These are phyloP conservation scores for Epichloe scottii DNA, from an alignment of 2,329 filamentous ascomycete species.

Conservation along the genomic window DNA sequence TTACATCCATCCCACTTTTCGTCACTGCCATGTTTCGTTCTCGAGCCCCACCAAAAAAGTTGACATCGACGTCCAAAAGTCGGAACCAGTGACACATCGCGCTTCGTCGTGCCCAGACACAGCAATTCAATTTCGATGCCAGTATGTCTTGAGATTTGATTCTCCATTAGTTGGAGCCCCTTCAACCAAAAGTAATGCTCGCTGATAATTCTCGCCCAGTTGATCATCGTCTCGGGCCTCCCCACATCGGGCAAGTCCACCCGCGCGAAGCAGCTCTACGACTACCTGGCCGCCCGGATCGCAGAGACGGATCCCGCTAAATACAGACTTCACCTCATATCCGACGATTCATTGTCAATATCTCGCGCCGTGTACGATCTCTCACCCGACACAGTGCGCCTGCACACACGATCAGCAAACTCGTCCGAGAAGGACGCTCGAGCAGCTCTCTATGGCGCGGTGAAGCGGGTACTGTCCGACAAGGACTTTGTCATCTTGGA, in stretches of 20 bases:
- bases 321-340: slow-evolving; percentile 61
- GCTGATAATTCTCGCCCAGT: slow-evolving; percentile 26
- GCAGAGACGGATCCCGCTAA: slow-evolving; percentile 22
- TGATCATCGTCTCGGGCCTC: slow-evolving; percentile 55
- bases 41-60: slow-evolving; percentile 1
- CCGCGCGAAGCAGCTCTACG: slow-evolving; percentile 51
- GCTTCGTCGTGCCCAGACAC: not conserved
- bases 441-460: slow-evolving; percentile 61
- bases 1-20: not conserved
- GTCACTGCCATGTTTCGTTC: not conserved
- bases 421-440: slow-evolving; percentile 71
- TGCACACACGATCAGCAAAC: slow-evolving; percentile 56
- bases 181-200: not conserved
- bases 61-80: not conserved
- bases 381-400: slow-evolving; percentile 35
- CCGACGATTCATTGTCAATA: slow-evolving; percentile 59
- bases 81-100: not conserved
- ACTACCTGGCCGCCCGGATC: slow-evolving; percentile 50
- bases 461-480: slow-evolving; percentile 61
- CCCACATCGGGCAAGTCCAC: slow-evolving; percentile 58
- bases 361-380: slow-evolving; percentile 60
- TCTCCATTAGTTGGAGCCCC: not conserved
- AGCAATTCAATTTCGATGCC: not conserved
- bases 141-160: not conserved
- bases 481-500: slow-evolving; percentile 71